These are phyloP conservation scores for Brachypodium distachyon DNA, from an alignment of 202 grass and related monocot species.

Conservation along the genomic window DNA sequence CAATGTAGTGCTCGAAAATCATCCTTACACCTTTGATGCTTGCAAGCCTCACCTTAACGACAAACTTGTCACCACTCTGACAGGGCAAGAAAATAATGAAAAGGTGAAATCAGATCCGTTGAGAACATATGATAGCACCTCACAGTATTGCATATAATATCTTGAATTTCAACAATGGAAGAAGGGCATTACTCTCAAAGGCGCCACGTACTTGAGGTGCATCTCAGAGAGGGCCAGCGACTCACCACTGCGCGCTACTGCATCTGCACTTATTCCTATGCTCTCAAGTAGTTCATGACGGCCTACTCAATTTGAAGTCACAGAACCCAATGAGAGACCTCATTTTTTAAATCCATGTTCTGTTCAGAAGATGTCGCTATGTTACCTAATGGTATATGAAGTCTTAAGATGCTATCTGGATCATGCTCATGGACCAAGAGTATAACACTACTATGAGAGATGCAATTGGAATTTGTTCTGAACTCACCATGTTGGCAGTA, in stretches of 20 bases:
- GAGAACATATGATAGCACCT: background rate
- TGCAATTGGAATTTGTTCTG: background rate
- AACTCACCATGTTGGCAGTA: conserved; percentile 90
- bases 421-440: conserved; percentile 13
- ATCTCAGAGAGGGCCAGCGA: conserved; percentile 76
- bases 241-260: conserved; percentile 62
- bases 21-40: conserved; percentile 53
- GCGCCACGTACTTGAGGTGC: conserved; percentile 65
- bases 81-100: conserved; percentile 10
- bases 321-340: background rate
- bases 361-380: background rate
- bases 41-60: conserved; percentile 65
- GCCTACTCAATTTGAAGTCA: conserved; percentile 35
- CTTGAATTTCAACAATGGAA: background rate
- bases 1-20: conserved; percentile 64
- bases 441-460: background rate
- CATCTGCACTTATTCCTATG: conserved; percentile 63
- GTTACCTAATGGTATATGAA: background rate
- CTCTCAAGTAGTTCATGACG: conserved; percentile 68
- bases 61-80: conserved; percentile 72
- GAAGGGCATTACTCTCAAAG: conserved; percentile 64
- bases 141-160: background rate
- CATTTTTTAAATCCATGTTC: background rate
- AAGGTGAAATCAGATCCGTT: conserved; percentile 3
- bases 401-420: background rate